Conservation (phyloP, 345 rosid genomes). For the Alliaria petiolata region DNA sequence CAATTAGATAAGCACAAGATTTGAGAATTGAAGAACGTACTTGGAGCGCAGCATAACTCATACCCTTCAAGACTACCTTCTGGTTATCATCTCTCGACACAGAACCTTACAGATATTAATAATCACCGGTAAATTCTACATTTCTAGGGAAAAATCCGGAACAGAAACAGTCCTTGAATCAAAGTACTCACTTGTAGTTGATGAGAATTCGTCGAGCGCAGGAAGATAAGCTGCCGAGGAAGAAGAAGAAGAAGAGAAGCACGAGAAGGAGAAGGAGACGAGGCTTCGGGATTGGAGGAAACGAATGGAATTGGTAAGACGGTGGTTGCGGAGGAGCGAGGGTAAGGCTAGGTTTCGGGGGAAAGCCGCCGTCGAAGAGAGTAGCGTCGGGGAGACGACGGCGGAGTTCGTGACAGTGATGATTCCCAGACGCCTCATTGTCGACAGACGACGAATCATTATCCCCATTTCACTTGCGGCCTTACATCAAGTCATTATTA, state of each 20-base stretch:
- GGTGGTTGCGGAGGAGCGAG: background rate
- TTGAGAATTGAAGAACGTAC: conserved; percentile 30
- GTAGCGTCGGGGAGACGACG: background rate
- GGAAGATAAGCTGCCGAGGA: conserved; percentile 28
- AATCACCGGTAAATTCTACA: background rate
- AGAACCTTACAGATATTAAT: background rate
- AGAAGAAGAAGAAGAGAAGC: conserved; percentile 13
- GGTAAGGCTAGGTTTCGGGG: conserved; percentile 1
- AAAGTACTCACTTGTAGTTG: conserved; percentile 10
- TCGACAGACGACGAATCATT: background rate
- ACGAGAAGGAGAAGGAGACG: background rate
- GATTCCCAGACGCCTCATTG: conserved; percentile 31
- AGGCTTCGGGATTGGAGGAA: conserved; percentile 8
- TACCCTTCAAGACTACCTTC: conserved; percentile 66
- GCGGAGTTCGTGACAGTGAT: conserved; percentile 14
- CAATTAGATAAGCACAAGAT: background rate
- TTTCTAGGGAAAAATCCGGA: background rate
- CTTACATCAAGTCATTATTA: too few relatives aligned
- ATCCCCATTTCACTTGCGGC: background rate
- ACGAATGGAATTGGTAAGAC: background rate
- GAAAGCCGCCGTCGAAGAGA: conserved; percentile 14
- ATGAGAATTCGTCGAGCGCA: conserved; percentile 17
- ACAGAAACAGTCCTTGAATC: background rate
- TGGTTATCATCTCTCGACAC: conserved; percentile 20
- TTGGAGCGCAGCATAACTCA: conserved; percentile 64